Conservation (phyloP, 2,329 filamentous ascomycete genomes). For the Nothomitra cinnamomea region DNA sequence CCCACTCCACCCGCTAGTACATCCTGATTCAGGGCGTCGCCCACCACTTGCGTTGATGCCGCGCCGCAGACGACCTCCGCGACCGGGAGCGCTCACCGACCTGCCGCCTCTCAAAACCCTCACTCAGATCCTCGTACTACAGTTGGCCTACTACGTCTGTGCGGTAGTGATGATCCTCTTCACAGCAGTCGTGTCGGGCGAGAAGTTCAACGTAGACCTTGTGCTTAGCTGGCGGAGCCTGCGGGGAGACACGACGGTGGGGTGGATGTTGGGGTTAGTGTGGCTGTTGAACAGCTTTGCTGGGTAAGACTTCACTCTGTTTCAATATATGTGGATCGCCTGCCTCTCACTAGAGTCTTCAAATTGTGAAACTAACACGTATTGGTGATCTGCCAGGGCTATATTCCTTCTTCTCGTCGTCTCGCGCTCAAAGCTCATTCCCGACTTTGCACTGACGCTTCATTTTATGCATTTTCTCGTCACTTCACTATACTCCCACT, state of each 20-base stretch:
- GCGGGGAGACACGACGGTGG: slow-evolving; percentile 49
- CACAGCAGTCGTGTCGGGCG: slow-evolving; percentile 47
- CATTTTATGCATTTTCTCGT: slow-evolving; percentile 68
- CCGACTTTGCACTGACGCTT: slow-evolving; percentile 83
- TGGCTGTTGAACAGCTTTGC: slow-evolving; percentile 50
- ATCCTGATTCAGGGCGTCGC: not conserved
- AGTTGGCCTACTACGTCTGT: slow-evolving; percentile 45
- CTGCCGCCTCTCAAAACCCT: slow-evolving; percentile 50
- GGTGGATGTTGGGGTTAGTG: slow-evolving; percentile 51
- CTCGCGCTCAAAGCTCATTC: slow-evolving; percentile 79
- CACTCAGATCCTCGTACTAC: slow-evolving; percentile 47
- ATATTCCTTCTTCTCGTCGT: slow-evolving; percentile 72
- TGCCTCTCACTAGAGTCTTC: not conserved
- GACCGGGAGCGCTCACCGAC: slow-evolving; percentile 47
- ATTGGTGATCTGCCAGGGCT: slow-evolving; percentile 35
- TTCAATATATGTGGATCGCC: not conserved
- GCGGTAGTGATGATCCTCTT: slow-evolving; percentile 48
- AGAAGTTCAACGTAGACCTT: slow-evolving; percentile 38
- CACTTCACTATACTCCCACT: slow-evolving; percentile 61
- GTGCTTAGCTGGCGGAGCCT: slow-evolving; percentile 47
- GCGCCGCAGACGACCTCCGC: slow-evolving; percentile 42
- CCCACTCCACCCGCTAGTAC: not conserved
- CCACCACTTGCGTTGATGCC: slow-evolving; percentile 24
- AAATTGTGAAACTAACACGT: not conserved
- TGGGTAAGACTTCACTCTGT: slow-evolving; percentile 30